These are phyloP conservation scores for Capsicum baccatum DNA, from an alignment of 257 asterid species.

Conservation along the genomic window DNA sequence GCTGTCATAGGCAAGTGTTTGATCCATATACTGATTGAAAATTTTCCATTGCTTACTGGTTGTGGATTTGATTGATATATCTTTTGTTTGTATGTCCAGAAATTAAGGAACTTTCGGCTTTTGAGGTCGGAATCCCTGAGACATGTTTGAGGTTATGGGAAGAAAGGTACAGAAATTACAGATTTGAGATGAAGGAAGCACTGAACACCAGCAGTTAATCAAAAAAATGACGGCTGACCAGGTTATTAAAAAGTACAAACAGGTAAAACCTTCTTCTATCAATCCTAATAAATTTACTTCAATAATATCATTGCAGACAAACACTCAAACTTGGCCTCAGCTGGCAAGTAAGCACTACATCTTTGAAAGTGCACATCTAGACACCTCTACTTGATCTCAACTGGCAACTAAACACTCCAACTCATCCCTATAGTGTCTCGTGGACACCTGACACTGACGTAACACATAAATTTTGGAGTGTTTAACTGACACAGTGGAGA, in stretches of 20 bases:
- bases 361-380: no score
- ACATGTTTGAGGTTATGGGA: conserved; percentile 47
- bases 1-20: conserved; percentile 43
- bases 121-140: conserved; percentile 42
- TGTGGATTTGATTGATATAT: background rate
- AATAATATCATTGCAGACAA: background rate
- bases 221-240: conserved; percentile 41
- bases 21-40: background rate
- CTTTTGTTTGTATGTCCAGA: conserved; percentile 39
- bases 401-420: no score
- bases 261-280: conserved; percentile 43
- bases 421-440: no score
- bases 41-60: background rate
- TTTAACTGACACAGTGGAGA: no score
- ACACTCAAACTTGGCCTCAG: no score
- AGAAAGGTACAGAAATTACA: conserved; percentile 45
- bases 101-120: conserved; percentile 58
- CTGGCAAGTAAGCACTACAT: no score
- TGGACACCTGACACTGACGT: no score
- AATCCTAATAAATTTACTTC: background rate
- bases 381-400: no score
- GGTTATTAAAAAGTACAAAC: conserved; percentile 66
- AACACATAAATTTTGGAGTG: no score
- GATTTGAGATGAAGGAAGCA: conserved; percentile 11
- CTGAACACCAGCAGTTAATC: no score